A percentile compares a stretch with the other conserved stretches of the same genome.
phyloP scores from a whole-genome alignment of 139 green algal species.

The Auxenochlorella pyrenoidosa region DNA sequence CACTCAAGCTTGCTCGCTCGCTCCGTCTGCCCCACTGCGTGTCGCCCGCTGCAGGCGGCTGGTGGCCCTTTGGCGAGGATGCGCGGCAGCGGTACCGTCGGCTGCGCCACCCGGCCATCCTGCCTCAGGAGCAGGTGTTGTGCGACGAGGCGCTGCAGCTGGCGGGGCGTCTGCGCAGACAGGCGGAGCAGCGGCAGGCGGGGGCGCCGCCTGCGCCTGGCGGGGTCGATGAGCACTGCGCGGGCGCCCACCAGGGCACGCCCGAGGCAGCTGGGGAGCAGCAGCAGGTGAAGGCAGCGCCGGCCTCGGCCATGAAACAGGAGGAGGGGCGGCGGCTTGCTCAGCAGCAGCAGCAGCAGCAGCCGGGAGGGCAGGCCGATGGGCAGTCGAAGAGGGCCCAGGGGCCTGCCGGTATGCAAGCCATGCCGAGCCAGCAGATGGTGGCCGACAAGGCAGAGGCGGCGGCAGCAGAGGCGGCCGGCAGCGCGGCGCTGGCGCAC shows the following conservation, averaged over 20 bases:
- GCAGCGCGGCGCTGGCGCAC: neutral
- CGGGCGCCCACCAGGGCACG: too few species aligned
- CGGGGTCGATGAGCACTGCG: too few species aligned
- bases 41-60: constrained; percentile 20
- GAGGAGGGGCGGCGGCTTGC: too few species aligned
- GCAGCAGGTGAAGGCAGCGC: too few species aligned
- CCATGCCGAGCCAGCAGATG: too few species aligned
- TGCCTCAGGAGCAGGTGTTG: constrained; percentile 64
- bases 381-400: neutral
- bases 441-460: too few species aligned
- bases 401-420: too few species aligned
- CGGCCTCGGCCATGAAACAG: too few species aligned
- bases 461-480: neutral
- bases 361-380: neutral
- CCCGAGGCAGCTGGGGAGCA: too few species aligned
- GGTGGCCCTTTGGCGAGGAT: constrained; percentile 35
- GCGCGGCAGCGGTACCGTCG: constrained; percentile 32
- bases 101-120: constrained; percentile 40
- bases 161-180: neutral
- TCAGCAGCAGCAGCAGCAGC: too few species aligned
- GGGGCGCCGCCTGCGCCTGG: neutral
- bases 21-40: too few species aligned
- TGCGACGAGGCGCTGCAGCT: constrained; percentile 40
- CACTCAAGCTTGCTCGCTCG: too few species aligned
- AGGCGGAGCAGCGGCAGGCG: neutral